Evolutionary conservation across 2,329 filamentous ascomycete genomes (phyloP).

Genomic region (Cladosporium sp.): DNA sequence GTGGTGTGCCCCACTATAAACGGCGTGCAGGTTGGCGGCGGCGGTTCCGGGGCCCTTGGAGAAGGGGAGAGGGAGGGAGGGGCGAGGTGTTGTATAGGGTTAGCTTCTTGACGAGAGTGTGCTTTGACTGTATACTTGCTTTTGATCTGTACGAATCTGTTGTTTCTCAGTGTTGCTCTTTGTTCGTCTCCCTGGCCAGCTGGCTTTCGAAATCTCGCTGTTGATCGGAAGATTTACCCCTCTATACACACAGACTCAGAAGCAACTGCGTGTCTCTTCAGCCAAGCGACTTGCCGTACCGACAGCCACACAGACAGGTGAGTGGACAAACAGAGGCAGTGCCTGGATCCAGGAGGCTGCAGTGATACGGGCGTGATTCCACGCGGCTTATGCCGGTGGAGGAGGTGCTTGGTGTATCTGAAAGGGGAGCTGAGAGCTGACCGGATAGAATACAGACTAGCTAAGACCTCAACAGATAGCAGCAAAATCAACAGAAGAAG

Average conservation of each 20-base stretch:
- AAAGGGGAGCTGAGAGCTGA: conserved; percentile 16
- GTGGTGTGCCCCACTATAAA: conserved; percentile 20
- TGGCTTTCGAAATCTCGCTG: not conserved
- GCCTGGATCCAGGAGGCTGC: conserved; percentile 2
- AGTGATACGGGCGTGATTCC: conserved; percentile 12
- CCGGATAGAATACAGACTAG: not conserved
- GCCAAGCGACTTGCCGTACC: not conserved
- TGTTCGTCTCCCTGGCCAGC: not conserved
- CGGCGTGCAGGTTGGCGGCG: conserved; percentile 9
- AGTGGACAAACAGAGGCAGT: conserved; percentile 1
- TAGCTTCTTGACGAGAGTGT: not conserved
- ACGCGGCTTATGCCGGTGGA: not conserved
- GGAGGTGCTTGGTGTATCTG: not conserved
- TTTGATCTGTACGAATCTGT: no score
- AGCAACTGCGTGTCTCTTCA: conserved; percentile 1
- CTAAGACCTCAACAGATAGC: not conserved
- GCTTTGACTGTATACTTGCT: conserved; percentile 1
- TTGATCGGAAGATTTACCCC: no score
- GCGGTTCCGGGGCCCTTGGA: conserved; percentile 13
- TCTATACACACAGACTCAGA: not conserved
- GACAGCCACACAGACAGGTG: conserved; percentile 4
- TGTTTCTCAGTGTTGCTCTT: no score
- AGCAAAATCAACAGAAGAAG: not conserved
- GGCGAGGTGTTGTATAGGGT: not conserved
- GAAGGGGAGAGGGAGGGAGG: conserved; percentile 12